Evolutionary conservation across 2,329 filamentous ascomycete genomes (phyloP).

Genomic region (Aspergillus proliferans): DNA sequence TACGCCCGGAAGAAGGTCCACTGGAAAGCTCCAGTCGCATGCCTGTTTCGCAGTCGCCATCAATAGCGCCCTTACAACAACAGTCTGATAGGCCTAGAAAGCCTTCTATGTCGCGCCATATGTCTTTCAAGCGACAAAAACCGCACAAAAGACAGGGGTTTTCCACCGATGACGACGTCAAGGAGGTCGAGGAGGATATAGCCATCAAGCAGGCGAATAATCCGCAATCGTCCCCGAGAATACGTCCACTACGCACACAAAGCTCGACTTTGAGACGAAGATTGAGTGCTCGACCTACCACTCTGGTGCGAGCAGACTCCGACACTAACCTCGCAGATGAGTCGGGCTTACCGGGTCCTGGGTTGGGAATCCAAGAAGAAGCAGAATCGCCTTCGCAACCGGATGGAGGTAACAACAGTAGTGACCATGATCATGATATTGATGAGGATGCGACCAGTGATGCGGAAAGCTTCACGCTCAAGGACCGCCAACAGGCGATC

Average conservation of each 20-base stretch:
- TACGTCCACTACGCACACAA: slow-evolving; percentile 27
- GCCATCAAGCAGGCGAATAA: slow-evolving; percentile 33
- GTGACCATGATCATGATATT: slow-evolving; percentile 46
- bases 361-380: slow-evolving; percentile 13
- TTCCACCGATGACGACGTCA: slow-evolving; percentile 80
- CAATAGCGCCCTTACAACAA: slow-evolving; percentile 29
- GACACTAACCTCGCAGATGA: slow-evolving; percentile 35
- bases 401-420: slow-evolving; percentile 11
- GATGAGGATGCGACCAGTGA: slow-evolving; percentile 75
- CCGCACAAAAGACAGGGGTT: slow-evolving; percentile 81
- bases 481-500: slow-evolving; percentile 94
- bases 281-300: slow-evolving; percentile 24
- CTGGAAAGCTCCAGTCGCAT: slow-evolving; percentile 23
- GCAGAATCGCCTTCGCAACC: slow-evolving; percentile 13
- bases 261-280: slow-evolving; percentile 38
- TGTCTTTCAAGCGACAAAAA: slow-evolving; percentile 63
- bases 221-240: slow-evolving; percentile 29
- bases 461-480: slow-evolving; percentile 94
- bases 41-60: slow-evolving; percentile 39
- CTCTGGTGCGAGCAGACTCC: slow-evolving; percentile 31
- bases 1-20: slow-evolving; percentile 24
- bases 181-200: slow-evolving; percentile 69
- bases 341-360: slow-evolving; percentile 26
- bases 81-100: slow-evolving; percentile 54
- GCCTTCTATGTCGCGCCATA: slow-evolving; percentile 64